Base-by-base conservation (phyloP, 805 yeast genomes). In the Jamesozyma jinghongensis region DNA sequence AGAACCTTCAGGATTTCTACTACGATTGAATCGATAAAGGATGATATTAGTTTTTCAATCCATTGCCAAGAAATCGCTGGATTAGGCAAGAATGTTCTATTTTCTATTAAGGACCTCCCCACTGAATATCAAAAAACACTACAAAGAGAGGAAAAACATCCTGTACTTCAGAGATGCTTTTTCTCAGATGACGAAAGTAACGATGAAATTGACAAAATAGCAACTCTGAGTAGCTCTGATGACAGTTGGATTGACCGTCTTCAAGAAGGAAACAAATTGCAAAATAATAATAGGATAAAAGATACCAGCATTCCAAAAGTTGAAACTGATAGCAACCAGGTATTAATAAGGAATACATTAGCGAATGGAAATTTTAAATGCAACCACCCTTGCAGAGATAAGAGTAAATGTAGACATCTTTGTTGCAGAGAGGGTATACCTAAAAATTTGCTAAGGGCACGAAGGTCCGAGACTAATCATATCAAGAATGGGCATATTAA, bases 371-470 rank as follows among this genome's bases (percentile, higher is more conserved):
- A 57, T 38, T 54, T 54, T 34, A 61, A 59, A 32, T 73, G 76
- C 42, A 53, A 61, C 32, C 77, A 73, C 46, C 37, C 53, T 3
- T 73, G 77, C 44, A 69, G 62, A 36, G 63, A 56, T 46, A 54
- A 52, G 34, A 22, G n/a, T 2, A 54, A 47, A 0, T 73, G 76
- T 40, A 62, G 75, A 10, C 76, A 73, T 48, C 37, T 67, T 4
- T 72, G 77, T 38, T 73, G 77, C 42, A 63, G 67, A 31, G 70
- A 68, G 29, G 76, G 76, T 1, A 51, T 65, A 16, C 63, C 66
- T 2, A 42, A 37, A 27, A 37, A 38, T 4, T 37, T 36, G 30
- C 16, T 51, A 20, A 36, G 41, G 10, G 28, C 18, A 13, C 30
- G 22, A 14, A 30, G 31, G 3, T 13, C 19, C 12, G 37, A 16